Conservation (phyloP, 2,329 filamentous ascomycete genomes). For the Verticillium zaregamsianum region DNA sequence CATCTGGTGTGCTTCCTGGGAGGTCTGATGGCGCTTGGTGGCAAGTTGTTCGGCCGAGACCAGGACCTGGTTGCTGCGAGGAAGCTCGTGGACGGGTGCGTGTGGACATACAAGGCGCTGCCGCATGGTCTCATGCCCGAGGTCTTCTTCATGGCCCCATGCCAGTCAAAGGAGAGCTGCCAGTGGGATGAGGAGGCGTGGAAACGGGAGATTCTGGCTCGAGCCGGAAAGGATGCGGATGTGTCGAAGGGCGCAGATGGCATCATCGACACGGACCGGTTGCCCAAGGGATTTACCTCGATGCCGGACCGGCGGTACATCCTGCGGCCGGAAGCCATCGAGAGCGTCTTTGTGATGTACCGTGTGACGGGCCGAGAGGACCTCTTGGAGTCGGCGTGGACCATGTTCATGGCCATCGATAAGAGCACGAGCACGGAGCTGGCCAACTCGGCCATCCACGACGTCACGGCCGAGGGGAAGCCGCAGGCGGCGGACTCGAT, state of each 20-base stretch:
- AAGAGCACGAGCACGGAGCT: constrained; percentile 44
- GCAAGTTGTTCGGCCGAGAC: constrained; percentile 51
- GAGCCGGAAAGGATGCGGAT: constrained; percentile 22
- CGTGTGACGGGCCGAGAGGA: constrained; percentile 53
- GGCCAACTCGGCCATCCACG: constrained; percentile 49
- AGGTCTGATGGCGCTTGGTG: constrained; percentile 65
- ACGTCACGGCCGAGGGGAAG: constrained; percentile 32
- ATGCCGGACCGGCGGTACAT: constrained; percentile 40
- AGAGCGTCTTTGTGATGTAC: constrained; percentile 64
- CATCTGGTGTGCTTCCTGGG: constrained; percentile 69
- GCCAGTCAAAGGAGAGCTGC: constrained; percentile 22
- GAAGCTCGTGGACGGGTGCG: constrained; percentile 50
- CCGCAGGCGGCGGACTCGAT: constrained; percentile 46
- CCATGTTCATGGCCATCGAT: constrained; percentile 54
- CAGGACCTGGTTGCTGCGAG: constrained; percentile 42
- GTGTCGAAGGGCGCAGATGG: constrained; percentile 13
- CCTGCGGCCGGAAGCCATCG: constrained; percentile 61
- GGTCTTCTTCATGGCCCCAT: constrained; percentile 41
- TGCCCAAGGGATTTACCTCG: constrained; percentile 20
- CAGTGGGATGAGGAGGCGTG: constrained; percentile 26
- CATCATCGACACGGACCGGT: constrained; percentile 9
- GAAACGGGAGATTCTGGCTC: constrained; percentile 25
- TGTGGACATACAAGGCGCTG: constrained; percentile 53
- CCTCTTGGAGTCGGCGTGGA: constrained; percentile 58
- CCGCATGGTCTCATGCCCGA: constrained; percentile 58